These are phyloP conservation scores for Mortierella polycephala DNA, from an alignment of 371 early-diverging fungal genomes.

Conservation along the genomic window DNA sequence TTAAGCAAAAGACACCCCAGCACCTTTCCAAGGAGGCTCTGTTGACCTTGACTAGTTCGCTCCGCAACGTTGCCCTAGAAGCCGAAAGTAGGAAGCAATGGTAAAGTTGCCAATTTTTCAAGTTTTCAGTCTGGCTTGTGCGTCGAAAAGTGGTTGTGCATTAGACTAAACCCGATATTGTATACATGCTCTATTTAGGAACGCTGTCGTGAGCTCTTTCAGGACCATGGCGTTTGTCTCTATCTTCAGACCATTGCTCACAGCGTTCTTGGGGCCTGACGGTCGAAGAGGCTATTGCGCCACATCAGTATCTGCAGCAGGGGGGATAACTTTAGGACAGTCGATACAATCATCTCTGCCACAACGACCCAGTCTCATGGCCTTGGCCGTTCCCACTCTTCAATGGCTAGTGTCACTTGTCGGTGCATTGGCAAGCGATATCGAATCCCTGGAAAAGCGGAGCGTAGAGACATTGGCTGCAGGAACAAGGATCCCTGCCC, in stretches of 20 bases:
- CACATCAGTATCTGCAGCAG: background rate
- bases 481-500: background rate
- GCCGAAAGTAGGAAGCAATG: constrained; percentile 28
- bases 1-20: background rate
- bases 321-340: background rate
- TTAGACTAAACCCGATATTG: background rate
- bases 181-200: constrained; percentile 9
- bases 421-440: constrained; percentile 10
- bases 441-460: constrained; percentile 1
- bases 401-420: constrained; percentile 26
- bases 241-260: constrained; percentile 24
- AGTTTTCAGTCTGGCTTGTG: no score
- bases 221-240: constrained; percentile 20
- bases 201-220: constrained; percentile 22
- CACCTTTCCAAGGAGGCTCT: constrained; percentile 15
- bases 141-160: no score
- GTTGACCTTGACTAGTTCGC: constrained; percentile 18
- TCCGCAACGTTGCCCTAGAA: constrained; percentile 28
- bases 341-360: background rate
- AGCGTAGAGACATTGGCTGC: no score
- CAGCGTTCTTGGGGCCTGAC: constrained; percentile 23
- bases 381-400: constrained; percentile 11
- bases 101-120: background rate
- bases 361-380: constrained; percentile 18
- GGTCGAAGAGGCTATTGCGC: constrained; percentile 4